Conservation (phyloP, 805 yeast genomes). For the Hemisphaericaspora nanyangensis region DNA sequence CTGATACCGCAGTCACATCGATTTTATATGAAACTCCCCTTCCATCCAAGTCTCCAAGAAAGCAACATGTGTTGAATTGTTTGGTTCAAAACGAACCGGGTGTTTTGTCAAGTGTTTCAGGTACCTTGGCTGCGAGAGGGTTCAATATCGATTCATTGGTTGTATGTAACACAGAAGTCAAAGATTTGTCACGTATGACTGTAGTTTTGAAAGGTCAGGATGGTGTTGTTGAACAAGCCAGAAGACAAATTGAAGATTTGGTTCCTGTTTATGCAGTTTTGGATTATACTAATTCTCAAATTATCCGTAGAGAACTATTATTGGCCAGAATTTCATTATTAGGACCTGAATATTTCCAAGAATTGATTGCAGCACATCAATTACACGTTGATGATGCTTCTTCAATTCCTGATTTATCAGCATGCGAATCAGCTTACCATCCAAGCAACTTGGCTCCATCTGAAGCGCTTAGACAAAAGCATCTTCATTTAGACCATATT, state of each 20-base stretch:
- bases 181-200: slow-evolving; percentile 95
- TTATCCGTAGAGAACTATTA: slow-evolving; percentile 85
- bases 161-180: slow-evolving; percentile 94
- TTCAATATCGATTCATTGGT: slow-evolving; percentile 97
- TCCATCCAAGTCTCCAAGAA: slow-evolving; percentile 56
- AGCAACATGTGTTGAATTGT: slow-evolving; percentile 91
- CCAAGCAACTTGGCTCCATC: slow-evolving; percentile 88
- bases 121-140: slow-evolving; percentile 96
- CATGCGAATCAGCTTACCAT: slow-evolving; percentile 56
- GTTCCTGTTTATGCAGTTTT: slow-evolving; percentile 98
- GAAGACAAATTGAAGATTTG: slow-evolving; percentile 95
- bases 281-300: slow-evolving; percentile 87
- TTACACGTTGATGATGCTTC: slow-evolving; percentile 38
- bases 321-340: slow-evolving; percentile 88
- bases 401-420: slow-evolving; percentile 41
- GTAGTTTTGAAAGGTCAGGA: slow-evolving; percentile 92
- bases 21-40: slow-evolving; percentile 89
- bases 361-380: slow-evolving; percentile 81
- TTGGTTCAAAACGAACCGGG: slow-evolving; percentile 99
- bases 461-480: slow-evolving; percentile 92
- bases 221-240: slow-evolving; percentile 94
- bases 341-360: slow-evolving; percentile 98
- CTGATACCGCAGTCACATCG: slow-evolving; percentile 94
- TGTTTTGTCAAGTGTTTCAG: slow-evolving; percentile 88
- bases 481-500: slow-evolving; percentile 81